These are phyloP conservation scores for sorghum (Sorghum bicolor) DNA, from an alignment of 176 grass and related monocot genomes.

Conservation along the genomic window DNA sequence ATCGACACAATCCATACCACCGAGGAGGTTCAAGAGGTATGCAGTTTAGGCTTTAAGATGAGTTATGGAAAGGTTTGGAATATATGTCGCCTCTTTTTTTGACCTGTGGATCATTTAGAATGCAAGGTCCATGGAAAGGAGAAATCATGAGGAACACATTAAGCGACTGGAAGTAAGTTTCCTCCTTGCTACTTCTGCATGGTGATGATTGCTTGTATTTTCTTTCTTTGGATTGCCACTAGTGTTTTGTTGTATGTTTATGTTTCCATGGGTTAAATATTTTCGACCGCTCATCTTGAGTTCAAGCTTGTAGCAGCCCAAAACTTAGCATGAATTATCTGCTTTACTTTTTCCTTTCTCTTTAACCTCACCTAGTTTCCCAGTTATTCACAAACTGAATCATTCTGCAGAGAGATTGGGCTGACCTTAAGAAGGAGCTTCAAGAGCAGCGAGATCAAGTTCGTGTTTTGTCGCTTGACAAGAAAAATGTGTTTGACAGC, in stretches of 20 bases:
- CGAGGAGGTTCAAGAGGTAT: constrained; percentile 86
- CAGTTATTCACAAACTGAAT: constrained; percentile 24
- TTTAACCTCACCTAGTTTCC: not conserved
- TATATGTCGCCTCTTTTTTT: constrained; percentile 31
- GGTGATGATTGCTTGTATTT: not conserved
- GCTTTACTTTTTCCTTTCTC: not conserved
- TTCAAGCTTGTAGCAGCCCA: not conserved
- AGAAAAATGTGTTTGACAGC: constrained; percentile 60
- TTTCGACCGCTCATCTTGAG: not conserved
- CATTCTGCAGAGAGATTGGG: constrained; percentile 83
- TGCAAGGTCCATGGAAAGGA: constrained; percentile 70
- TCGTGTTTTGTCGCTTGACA: constrained; percentile 70
- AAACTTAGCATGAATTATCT: not conserved
- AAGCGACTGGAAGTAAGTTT: constrained; percentile 76
- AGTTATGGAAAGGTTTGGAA: constrained; percentile 3
- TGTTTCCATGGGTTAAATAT: not conserved
- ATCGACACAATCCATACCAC: constrained; percentile 83
- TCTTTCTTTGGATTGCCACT: not conserved
- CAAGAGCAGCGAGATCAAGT: constrained; percentile 90
- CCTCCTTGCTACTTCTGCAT: not conserved
- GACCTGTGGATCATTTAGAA: constrained; percentile 54
- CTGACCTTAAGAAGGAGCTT: constrained; percentile 89
- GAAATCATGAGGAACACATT: constrained; percentile 68
- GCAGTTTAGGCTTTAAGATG: not conserved
- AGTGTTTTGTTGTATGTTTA: not conserved